These are phyloP conservation scores for Petrea volubilis DNA, from an alignment of 257 asterid genomes.

Conservation along the genomic window DNA sequence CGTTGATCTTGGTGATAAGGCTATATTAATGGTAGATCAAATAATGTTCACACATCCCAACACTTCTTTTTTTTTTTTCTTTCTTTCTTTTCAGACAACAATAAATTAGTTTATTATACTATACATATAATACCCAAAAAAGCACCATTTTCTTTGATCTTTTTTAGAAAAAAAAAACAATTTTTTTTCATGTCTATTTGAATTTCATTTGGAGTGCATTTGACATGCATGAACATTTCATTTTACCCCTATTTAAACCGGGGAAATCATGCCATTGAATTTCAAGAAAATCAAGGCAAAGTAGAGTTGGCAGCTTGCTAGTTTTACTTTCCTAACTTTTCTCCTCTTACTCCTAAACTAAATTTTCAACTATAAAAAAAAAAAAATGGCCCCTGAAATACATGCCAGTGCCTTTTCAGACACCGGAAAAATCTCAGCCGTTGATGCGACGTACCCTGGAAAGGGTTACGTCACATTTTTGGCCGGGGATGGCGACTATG, in stretches of 20 bases:
- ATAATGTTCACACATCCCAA: conserved; percentile 26
- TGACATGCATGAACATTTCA: conserved; percentile 27
- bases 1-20: conserved; percentile 39
- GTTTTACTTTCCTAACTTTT: neutral
- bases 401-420: conserved; percentile 10
- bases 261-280: conserved; percentile 14
- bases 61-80: no score
- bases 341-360: neutral
- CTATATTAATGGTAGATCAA: conserved; percentile 23
- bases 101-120: neutral
- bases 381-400: conserved; percentile 39
- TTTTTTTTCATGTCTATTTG: conserved; percentile 17
- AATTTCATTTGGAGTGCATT: conserved; percentile 36
- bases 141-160: neutral
- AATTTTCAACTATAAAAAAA: neutral
- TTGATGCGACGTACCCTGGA: neutral
- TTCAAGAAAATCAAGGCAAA: conserved; percentile 24
- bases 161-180: neutral
- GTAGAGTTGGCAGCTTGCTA: conserved; percentile 24
- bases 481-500: conserved; percentile 44
- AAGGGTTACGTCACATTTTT: conserved; percentile 40
- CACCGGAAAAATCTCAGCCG: conserved; percentile 32
- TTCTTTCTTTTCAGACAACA: neutral
- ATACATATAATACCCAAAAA: neutral
- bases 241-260: conserved; percentile 37